Conservation (phyloP, 2,329 filamentous ascomycete species). For the Aspergillus glaucus region DNA sequence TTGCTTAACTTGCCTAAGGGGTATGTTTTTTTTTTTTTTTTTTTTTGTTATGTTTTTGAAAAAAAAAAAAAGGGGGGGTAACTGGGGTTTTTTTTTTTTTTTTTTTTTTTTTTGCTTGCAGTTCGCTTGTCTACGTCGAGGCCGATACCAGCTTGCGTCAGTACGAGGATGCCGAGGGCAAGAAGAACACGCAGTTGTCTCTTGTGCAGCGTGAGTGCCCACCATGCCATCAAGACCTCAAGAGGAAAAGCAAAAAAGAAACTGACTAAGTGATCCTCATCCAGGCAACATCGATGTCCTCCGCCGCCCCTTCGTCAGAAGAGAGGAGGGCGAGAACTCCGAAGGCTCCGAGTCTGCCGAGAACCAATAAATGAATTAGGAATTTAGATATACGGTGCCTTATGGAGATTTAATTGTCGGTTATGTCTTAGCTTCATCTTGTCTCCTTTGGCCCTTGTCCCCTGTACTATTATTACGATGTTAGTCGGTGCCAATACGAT, state of each 20-base stretch:
- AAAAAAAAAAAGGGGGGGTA: no score
- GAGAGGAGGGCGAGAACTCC: neutral
- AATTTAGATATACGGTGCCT: neutral
- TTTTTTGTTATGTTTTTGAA: neutral
- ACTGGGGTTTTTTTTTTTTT: no score
- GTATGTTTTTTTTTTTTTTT: conserved; percentile 48
- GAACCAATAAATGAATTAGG: conserved; percentile 6
- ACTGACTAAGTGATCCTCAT: conserved; percentile 1
- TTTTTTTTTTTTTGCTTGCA: conserved; percentile 29
- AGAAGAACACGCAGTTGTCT: conserved; percentile 55
- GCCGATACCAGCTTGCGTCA: conserved; percentile 66
- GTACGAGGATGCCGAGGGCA: conserved; percentile 66
- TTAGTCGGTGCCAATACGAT: neutral
- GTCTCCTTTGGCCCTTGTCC: neutral
- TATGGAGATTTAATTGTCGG: neutral
- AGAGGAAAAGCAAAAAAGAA: neutral
- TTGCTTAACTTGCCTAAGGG: conserved; percentile 73
- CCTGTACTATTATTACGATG: neutral
- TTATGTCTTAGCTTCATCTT: neutral
- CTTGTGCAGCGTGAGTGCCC: conserved; percentile 69
- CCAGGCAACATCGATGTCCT: conserved; percentile 30
- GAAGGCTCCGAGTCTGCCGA: conserved; percentile 2
- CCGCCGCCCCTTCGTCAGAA: conserved; percentile 18
- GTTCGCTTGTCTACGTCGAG: conserved; percentile 74
- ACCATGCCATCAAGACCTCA: neutral